Evolutionary conservation across 2,329 filamentous ascomycete species (phyloP).

Genomic region (Fusarium sulawesiense): DNA sequence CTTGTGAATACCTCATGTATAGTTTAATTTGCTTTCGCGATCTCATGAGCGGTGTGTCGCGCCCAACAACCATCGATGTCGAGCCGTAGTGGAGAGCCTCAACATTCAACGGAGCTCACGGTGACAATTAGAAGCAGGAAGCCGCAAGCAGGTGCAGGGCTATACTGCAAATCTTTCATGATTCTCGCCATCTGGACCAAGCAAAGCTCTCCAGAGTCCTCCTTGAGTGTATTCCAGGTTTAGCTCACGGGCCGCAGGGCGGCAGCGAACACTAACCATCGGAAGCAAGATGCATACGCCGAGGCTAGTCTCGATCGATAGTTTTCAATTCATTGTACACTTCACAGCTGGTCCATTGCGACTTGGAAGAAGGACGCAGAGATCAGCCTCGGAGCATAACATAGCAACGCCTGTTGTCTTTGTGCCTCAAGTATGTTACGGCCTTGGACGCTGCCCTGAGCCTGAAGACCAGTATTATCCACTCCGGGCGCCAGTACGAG

Average conservation of each 20-base stretch:
- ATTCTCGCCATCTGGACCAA: slow-evolving; percentile 47
- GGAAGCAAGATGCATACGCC: slow-evolving; percentile 26
- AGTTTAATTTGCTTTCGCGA: slow-evolving; percentile 21
- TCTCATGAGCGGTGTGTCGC: slow-evolving; percentile 32
- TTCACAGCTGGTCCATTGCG: slow-evolving; percentile 2
- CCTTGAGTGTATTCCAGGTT: slow-evolving; percentile 35
- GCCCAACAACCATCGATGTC: slow-evolving; percentile 19
- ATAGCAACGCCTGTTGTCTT: slow-evolving; percentile 33
- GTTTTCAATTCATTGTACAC: slow-evolving; percentile 11
- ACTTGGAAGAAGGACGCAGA: slow-evolving; percentile 24
- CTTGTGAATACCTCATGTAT: slow-evolving; percentile 29
- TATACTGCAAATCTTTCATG: slow-evolving; percentile 36
- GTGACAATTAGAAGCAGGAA: slow-evolving; percentile 47
- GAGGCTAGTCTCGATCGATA: slow-evolving; percentile 28
- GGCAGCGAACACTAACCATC: slow-evolving; percentile 30
- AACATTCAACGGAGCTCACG: slow-evolving; percentile 32
- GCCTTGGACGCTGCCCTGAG: slow-evolving; percentile 39
- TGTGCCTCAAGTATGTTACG: slow-evolving; percentile 25
- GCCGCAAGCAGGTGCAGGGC: slow-evolving; percentile 46
- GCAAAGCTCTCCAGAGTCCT: slow-evolving; percentile 38
- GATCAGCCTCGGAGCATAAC: slow-evolving; percentile 16
- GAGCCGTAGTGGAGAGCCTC: slow-evolving; percentile 27
- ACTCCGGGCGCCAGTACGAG: slow-evolving; percentile 33
- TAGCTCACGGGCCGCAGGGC: slow-evolving; percentile 36
- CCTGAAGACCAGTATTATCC: slow-evolving; percentile 32